A percentile compares a stretch with the other conserved stretches of the same genome.
phyloP scores from a whole-genome alignment of 805 yeast genomes.

The Yueomyces sp. region DNA sequence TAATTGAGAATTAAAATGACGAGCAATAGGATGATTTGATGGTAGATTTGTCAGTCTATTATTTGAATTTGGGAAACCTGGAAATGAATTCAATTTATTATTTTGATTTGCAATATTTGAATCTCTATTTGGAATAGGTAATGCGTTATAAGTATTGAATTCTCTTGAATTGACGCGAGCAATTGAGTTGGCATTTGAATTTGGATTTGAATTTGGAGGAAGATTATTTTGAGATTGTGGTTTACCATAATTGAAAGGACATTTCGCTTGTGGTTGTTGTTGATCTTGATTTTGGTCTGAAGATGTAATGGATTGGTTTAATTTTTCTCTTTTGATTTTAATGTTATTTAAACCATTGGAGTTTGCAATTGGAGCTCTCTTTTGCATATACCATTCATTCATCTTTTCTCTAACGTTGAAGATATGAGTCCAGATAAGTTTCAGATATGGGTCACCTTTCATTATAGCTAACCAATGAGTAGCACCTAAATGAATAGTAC shows the following conservation, averaged over 20 bases:
- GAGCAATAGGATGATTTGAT: neutral
- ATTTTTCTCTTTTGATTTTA: neutral
- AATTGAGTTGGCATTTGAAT: too few relatives aligned
- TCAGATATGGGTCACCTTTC: slow-evolving; percentile 44
- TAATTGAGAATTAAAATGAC: neutral
- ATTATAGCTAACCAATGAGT: slow-evolving; percentile 48
- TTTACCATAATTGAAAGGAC: neutral
- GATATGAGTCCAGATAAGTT: slow-evolving; percentile 40
- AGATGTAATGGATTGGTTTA: neutral
- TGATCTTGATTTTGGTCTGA: neutral
- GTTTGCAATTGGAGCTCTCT: neutral
- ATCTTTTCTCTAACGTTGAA: slow-evolving; percentile 27
- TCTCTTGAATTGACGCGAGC: too few relatives aligned
- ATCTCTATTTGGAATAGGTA: neutral
- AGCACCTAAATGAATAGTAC: slow-evolving; percentile 34
- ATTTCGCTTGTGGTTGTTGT: neutral
- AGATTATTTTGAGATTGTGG: neutral
- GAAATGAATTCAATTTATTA: neutral
- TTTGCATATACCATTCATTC: slow-evolving; percentile 9
- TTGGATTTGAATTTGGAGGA: too few relatives aligned
- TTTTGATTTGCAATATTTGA: neutral
- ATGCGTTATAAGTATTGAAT: neutral
- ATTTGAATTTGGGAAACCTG: neutral
- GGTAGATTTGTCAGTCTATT: neutral
- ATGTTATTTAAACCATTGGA: neutral